A percentile compares a stretch with the other conserved stretches of the same genome.
phyloP scores from a whole-genome alignment of 2,329 filamentous ascomycete genomes.

The Conoideocrella luteorostrata region DNA sequence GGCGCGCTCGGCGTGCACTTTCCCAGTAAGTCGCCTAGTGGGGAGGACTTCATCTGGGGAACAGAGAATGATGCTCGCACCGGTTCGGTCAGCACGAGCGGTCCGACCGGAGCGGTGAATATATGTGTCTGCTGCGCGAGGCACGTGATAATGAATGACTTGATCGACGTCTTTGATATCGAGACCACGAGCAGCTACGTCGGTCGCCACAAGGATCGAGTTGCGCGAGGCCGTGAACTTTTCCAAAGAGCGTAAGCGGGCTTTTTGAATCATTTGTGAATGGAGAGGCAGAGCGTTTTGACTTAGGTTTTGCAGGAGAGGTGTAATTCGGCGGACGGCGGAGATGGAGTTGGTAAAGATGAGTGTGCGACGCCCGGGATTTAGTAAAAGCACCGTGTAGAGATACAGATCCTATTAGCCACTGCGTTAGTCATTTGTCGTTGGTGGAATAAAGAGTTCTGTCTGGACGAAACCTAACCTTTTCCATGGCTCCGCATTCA shows the following conservation, averaged over 20 bases:
- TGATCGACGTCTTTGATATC: conserved; percentile 88
- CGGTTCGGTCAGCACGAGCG: conserved; percentile 70
- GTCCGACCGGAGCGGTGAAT: conserved; percentile 94
- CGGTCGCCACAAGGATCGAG: conserved; percentile 78
- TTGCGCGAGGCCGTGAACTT: conserved; percentile 68
- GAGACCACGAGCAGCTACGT: conserved; percentile 87
- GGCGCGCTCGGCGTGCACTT: conserved; percentile 66
- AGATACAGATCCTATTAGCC: conserved; percentile 71
- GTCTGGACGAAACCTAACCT: conserved; percentile 46
- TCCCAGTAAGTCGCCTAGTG: conserved; percentile 75
- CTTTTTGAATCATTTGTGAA: conserved; percentile 93
- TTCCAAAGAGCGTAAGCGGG: conserved; percentile 85
- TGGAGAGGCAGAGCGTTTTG: conserved; percentile 74
- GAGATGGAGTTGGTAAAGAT: conserved; percentile 97
- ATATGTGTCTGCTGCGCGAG: conserved; percentile 84
- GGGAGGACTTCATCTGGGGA: conserved; percentile 84
- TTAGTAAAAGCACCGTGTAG: conserved; percentile 78
- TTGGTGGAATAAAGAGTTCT: too few relatives aligned
- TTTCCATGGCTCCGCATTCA: conserved; percentile 89
- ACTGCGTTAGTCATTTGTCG: conserved; percentile 18
- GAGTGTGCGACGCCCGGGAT: conserved; percentile 72
- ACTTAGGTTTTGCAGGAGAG: conserved; percentile 76
- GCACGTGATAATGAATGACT: conserved; percentile 92
- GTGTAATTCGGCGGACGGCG: conserved; percentile 77
- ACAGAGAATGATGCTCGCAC: conserved; percentile 82